Conservation (phyloP, 2,329 filamentous ascomycete species). For the Alternaria gansuensis region DNA sequence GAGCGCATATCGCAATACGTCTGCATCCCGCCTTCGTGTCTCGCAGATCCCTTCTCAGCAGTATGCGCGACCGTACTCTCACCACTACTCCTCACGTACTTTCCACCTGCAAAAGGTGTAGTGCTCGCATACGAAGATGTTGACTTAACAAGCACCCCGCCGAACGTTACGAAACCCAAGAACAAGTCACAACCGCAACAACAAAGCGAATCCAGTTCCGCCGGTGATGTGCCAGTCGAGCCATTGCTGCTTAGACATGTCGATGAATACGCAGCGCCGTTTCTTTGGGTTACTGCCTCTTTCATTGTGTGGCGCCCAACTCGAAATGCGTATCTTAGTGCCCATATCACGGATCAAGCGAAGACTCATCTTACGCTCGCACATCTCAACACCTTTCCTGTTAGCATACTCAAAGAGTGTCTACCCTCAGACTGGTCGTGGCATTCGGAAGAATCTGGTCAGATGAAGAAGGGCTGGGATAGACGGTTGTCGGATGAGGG, state of each 20-base stretch:
- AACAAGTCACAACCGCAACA: conserved; percentile 17
- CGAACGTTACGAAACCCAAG: conserved; percentile 13
- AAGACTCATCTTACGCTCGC: conserved; percentile 89
- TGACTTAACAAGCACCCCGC: conserved; percentile 68
- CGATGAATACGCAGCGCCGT: conserved; percentile 83
- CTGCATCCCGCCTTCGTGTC: conserved; percentile 74
- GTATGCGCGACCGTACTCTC: conserved; percentile 78
- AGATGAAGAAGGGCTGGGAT: conserved; percentile 40
- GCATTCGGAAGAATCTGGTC: conserved; percentile 51
- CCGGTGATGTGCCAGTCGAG: conserved; percentile 15
- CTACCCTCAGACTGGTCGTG: conserved; percentile 84
- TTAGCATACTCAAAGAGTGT: conserved; percentile 79
- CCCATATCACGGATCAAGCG: conserved; percentile 83
- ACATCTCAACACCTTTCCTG: conserved; percentile 91
- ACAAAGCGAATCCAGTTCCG: conserved; percentile 14
- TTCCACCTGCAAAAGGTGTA: conserved; percentile 75
- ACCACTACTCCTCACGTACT: conserved; percentile 79
- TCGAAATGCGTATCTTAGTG: conserved; percentile 77
- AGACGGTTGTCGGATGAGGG: conserved; percentile 56
- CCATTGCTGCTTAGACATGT: conserved; percentile 38
- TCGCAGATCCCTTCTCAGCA: conserved; percentile 73
- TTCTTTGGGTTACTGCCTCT: conserved; percentile 87
- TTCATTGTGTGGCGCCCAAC: conserved; percentile 83
- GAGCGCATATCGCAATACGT: conserved; percentile 84
- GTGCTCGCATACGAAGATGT: conserved; percentile 77